These are phyloP conservation scores for Mrakia gelida DNA, from an alignment of 768 basidiomycete genomes.

Conservation along the genomic window DNA sequence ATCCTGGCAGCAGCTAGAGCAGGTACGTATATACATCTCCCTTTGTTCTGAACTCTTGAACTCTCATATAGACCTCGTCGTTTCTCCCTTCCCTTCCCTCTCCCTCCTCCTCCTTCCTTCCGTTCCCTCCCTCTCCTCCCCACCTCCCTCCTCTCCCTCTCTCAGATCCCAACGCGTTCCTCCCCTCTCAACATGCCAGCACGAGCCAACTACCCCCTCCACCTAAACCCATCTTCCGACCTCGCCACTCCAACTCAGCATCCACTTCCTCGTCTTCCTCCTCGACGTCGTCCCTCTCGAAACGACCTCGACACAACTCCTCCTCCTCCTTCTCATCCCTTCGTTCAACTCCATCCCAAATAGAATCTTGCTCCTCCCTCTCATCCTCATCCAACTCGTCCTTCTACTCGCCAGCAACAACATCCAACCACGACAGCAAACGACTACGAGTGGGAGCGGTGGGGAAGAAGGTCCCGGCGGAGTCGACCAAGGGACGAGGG, in stretches of 20 bases:
- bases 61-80: not conserved
- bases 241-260: not conserved
- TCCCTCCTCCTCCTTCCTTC: not conserved
- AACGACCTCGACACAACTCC: constrained; percentile 16
- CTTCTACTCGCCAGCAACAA: not conserved
- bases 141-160: not conserved
- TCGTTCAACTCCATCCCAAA: constrained; percentile 4
- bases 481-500: not conserved
- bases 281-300: constrained; percentile 1
- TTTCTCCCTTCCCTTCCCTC: not conserved
- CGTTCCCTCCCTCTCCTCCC: not conserved
- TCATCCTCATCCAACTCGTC: constrained; percentile 9
- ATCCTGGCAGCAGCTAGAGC: constrained; percentile 25
- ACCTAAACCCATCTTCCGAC: constrained; percentile 5
- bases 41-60: too few species aligned
- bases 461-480: not conserved
- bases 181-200: not conserved
- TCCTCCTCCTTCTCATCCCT: constrained; percentile 11
- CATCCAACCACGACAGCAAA: not conserved
- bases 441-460: not conserved
- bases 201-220: not conserved
- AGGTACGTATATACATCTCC: not conserved
- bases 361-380: not conserved
- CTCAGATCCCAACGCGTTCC: not conserved
- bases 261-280: not conserved